These are phyloP conservation scores for Penicillium olsonii DNA, from an alignment of 2,329 filamentous ascomycete species.

Conservation along the genomic window DNA sequence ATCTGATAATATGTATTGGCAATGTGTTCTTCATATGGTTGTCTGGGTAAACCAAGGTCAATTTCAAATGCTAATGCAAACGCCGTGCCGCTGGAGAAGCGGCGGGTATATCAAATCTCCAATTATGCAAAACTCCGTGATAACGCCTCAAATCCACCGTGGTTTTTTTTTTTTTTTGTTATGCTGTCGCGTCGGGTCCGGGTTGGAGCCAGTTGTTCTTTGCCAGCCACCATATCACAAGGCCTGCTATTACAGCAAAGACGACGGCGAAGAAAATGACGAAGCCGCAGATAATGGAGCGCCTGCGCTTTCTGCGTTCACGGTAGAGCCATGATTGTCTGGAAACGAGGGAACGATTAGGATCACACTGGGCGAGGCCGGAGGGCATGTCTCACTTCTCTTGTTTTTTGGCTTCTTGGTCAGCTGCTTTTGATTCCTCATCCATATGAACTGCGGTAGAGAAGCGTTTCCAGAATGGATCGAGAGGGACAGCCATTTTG, in stretches of 20 bases:
- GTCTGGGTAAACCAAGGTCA: background rate
- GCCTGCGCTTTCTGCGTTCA: slow-evolving; percentile 52
- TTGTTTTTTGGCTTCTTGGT: slow-evolving; percentile 2
- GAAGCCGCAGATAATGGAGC: slow-evolving; percentile 48
- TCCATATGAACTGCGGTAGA: slow-evolving; percentile 59
- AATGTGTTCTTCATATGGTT: background rate
- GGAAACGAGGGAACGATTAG: background rate
- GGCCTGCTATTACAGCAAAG: slow-evolving; percentile 45
- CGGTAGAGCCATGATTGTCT: slow-evolving; percentile 58
- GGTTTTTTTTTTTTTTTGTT: background rate
- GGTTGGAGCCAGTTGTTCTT: slow-evolving; percentile 34
- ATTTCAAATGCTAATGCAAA: slow-evolving; percentile 5
- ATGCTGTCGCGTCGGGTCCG: background rate
- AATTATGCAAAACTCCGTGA: background rate
- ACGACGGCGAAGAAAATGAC: slow-evolving; percentile 32
- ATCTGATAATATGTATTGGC: background rate
- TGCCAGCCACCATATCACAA: slow-evolving; percentile 48
- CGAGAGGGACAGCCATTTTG: slow-evolving; percentile 54
- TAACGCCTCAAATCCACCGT: background rate
- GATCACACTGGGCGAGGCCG: too few relatives aligned
- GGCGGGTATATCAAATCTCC: slow-evolving; percentile 11
- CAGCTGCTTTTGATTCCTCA: slow-evolving; percentile 45
- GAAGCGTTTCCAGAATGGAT: slow-evolving; percentile 65
- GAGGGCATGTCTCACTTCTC: slow-evolving; percentile 11
- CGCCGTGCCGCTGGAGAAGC: slow-evolving; percentile 1